Base-by-base conservation (phyloP, 202 grass and related monocot species). In the Setaria italica region DNA sequence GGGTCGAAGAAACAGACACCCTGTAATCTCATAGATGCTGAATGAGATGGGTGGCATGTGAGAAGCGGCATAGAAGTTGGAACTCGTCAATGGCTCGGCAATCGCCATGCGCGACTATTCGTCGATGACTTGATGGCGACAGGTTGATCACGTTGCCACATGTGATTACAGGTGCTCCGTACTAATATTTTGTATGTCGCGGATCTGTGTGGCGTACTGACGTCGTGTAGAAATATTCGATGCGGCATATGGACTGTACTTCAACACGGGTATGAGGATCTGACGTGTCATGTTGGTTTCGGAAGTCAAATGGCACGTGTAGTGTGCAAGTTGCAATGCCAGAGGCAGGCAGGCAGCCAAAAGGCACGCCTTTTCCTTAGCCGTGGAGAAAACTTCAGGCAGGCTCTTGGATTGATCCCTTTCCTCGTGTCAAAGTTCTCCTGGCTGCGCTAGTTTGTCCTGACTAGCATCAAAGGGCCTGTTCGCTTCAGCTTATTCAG, bases 381-480 rank as follows among this genome's bases (percentile, higher is more conserved):
- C 49, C 78, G 13, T 4, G 4, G 54, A 37, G 6, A 14, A 43
- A 35, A 43, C 13, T 42, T 45, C 62, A 29, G 33, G 59, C 48
- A 2, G 51, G 11, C 2, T 39, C 20, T 45, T 51, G 29, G 25
- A 34, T n/a, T 3, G 77, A 79, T 79, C 9, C 11, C 59, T 85
- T 89, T 17, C 51, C 69, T 74, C 46, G n/a, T 46, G 67, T 63
- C 71, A 0, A 71, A 45, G 73, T 6, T 78, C 46, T 54, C 33
- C 33, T 25, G 4, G 63, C 17, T 43, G 48, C 6, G 5, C 51
- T 46, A 48, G 9, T 10, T 14, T 59, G 58, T 45, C 68, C 41
- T 6, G 46, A n/a, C 21, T 59, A 53, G 37, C 57, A 78, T 49
- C 29, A n/a, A 41, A n/a, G n/a, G n/a, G n/a, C n/a, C n/a, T n/a